Evolutionary conservation across 257 asterid species (phyloP), one percentile per base, ranked within the genome.

Genomic region (Mentha longifolia): DNA sequence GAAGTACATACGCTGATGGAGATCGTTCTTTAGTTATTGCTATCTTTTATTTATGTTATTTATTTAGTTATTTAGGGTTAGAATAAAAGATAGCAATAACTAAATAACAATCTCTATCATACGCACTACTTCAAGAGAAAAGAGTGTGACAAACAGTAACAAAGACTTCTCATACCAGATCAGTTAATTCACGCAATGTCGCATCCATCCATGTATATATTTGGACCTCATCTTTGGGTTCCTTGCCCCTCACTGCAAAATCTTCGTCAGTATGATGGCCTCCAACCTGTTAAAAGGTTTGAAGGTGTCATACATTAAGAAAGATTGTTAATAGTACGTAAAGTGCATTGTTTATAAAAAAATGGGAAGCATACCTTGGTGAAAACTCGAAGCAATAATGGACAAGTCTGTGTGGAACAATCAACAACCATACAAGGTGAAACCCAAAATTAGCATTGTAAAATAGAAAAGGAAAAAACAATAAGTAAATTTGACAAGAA

Each of bases 171-270:
- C 76, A 57, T 87, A 95, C 99, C 98, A 95, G 87, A 86, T 95
- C 99, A 76, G 98, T 95, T 80, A 95, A 77, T 78, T 95, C 99
- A 16, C 98, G 98, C 72, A 95, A 80, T 55, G 97, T 95, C 9
- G 99, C 98, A 87, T 95, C 99, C 99, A 92, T 57, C 99, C 99
- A 95, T 9, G 99, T 95, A 70, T 92, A 95, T 42, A 95, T 92
- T 80, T 95, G 98, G 78, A 95, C 99, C 79, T 95, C 99, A 70
- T 95, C 98, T 81, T 92, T 95, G 20, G 99, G 99, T 83, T 92
- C 98, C 85, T 95, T 92, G 77, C 99, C 99, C 75, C 97, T 86
- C 81, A 88, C 99, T 5, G 95, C 89, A 87, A 92, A 95, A 73
- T 95, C 96, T 37, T 75, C 89, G 28, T 84, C 89, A 22, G 82